Base-by-base conservation (phyloP, 768 basidiomycete species). In the Tremella mesenterica region DNA sequence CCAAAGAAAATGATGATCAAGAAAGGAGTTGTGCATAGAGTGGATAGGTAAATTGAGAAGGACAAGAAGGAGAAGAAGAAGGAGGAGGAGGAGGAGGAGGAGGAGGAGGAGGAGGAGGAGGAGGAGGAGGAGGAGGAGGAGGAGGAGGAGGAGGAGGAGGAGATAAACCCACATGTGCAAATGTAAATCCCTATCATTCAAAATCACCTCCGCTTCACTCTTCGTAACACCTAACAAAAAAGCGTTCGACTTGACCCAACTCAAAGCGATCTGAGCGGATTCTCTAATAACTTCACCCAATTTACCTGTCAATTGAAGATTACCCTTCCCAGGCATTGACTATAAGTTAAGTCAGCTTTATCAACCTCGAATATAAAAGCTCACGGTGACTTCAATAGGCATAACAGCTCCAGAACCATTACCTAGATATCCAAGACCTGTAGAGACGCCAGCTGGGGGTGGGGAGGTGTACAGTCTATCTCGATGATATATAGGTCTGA, bases 201-300 rank as follows among this genome's bases (percentile, higher is more conserved):
- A 75, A 70, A 91, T 84, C 69, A 86, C 83, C 50, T 88, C 85
- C 5, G 80, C 81, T 0, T 79, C 75, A 1, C 79, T 78, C 44
- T 79, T 71, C 5, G 90, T 91, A 65, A 96, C 86, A 3, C 91
- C 90, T 10, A 97, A 80, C 47, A 86, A 84, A 69, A 80, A 85
- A 12, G 95, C 88, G 67, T 97, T 87, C 8, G 83, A 78, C 71
- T 91, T 92, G 34, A 93, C 85, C 85, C 88, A 97, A 67, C 85
- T 86, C 56, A 97, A 74, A 3, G 85, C 89, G 59, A 99, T 95
- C 71, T 95, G 89, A 1, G 92, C 91, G 58, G 86, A 88, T 75
- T 97, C 95, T 31, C 88, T 81, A 71, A 99, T 96, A 56, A 97
- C 95, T 64, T 99, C 95, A 39, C 93, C 93, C 3, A 99, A 84